A percentile compares a stretch with the other conserved stretches of the same genome.
phyloP scores from a whole-genome alignment of 306 rosid genomes.

The Dalbergia oliveri region DNA sequence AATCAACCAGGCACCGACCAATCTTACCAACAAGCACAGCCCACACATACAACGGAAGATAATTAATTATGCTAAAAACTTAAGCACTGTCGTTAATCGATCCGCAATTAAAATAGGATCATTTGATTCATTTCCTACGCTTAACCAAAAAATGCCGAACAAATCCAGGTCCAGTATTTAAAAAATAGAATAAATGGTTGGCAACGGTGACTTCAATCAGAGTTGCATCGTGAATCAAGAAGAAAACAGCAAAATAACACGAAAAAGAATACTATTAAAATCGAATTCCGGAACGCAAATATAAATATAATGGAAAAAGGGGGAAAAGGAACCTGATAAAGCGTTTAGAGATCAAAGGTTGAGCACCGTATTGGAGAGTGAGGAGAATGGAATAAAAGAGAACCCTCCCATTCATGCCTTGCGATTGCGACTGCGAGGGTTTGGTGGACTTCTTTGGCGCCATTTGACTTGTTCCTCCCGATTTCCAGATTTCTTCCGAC shows the following conservation, averaged over 20 bases:
- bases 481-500: neutral
- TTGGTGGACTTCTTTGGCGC: conserved; percentile 50
- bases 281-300: conserved; percentile 14
- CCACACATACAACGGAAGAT: conserved; percentile 5
- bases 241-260: neutral
- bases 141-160: conserved; percentile 3
- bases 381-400: conserved; percentile 78
- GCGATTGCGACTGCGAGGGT: conserved; percentile 17
- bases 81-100: neutral
- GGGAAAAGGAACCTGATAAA: conserved; percentile 64
- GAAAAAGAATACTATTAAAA: neutral
- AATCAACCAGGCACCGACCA: neutral
- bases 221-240: neutral
- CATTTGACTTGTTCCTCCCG: conserved; percentile 42
- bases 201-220: conserved; percentile 1
- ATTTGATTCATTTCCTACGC: neutral
- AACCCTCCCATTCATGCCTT: conserved; percentile 54
- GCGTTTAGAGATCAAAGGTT: conserved; percentile 92
- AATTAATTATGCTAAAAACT: conserved; percentile 28
- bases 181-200: neutral
- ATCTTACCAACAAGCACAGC: conserved; percentile 12
- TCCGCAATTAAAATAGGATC: neutral
- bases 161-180: neutral
- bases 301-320: neutral
- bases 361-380: conserved; percentile 93